Evolutionary conservation across 2,329 filamentous ascomycete genomes (phyloP).

Genomic region (Neopestalotiopsis clavispora): DNA sequence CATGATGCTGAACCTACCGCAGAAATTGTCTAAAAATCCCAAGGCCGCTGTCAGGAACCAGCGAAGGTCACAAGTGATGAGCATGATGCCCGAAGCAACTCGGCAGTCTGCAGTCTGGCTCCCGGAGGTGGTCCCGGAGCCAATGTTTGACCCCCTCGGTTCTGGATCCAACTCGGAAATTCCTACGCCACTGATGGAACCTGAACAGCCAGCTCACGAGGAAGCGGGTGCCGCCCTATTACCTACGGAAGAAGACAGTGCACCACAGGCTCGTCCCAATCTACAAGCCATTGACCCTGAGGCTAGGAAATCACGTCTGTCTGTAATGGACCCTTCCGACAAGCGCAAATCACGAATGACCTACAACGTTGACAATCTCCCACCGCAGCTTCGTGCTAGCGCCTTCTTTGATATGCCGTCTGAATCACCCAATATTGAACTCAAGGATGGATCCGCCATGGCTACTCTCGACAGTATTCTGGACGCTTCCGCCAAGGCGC

Average conservation of each 20-base stretch:
- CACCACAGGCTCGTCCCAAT: conserved; percentile 18
- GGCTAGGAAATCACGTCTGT: conserved; percentile 43
- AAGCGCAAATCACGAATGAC: conserved; percentile 45
- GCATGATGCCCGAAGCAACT: conserved; percentile 57
- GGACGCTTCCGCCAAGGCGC: conserved; percentile 85
- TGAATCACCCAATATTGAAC: conserved; percentile 53
- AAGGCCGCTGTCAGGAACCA: conserved; percentile 68
- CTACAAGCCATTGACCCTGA: conserved; percentile 21
- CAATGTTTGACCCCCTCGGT: conserved; percentile 37
- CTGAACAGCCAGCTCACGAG: conserved; percentile 4
- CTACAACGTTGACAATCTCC: conserved; percentile 59
- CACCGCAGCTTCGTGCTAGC: conserved; percentile 87
- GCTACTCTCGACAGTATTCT: conserved; percentile 90
- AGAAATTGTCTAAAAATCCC: conserved; percentile 79
- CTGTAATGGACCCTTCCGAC: conserved; percentile 27
- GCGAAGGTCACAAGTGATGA: conserved; percentile 75
- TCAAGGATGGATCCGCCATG: conserved; percentile 82
- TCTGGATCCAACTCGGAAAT: conserved; percentile 28
- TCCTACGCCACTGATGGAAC: conserved; percentile 16
- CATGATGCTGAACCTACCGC: conserved; percentile 89
- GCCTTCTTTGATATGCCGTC: conserved; percentile 82
- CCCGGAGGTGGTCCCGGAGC: conserved; percentile 34
- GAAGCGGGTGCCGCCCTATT: background rate
- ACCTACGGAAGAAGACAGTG: conserved; percentile 21
- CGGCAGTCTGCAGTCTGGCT: conserved; percentile 38